Conservation (phyloP, 441 rosid species). For the Gossypium gossypioides region DNA sequence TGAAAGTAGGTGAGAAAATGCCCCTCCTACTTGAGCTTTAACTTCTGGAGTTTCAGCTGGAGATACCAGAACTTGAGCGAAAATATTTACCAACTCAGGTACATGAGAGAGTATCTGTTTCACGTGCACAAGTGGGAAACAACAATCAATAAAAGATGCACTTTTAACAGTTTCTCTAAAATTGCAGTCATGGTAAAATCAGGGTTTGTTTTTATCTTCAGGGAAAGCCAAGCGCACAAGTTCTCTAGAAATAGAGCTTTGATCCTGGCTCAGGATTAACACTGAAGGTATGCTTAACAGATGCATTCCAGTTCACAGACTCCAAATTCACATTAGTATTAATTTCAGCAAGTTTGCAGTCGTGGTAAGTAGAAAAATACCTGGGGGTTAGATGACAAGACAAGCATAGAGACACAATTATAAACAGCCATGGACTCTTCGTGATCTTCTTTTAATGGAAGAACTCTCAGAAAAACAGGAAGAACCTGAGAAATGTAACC, state of each 20-base stretch:
- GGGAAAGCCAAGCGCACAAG: not conserved
- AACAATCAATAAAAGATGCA: constrained; percentile 8
- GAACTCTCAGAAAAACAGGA: constrained; percentile 77
- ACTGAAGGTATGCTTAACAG: not conserved
- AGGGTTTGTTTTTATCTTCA: not conserved
- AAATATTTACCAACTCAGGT: constrained; percentile 76
- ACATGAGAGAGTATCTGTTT: constrained; percentile 67
- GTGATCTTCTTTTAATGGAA: constrained; percentile 91
- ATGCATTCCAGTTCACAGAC: not conserved
- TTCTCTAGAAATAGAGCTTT: not conserved
- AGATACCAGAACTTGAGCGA: constrained; percentile 80
- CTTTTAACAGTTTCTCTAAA: not conserved
- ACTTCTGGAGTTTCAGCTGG: constrained; percentile 77
- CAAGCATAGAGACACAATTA: constrained; percentile 70
- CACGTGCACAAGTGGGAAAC: not conserved
- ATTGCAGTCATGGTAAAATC: not conserved
- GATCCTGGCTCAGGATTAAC: not conserved
- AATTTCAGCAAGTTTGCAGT: not conserved
- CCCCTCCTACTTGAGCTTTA: constrained; percentile 73
- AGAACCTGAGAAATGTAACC: constrained; percentile 51
- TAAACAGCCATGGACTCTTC: constrained; percentile 92
- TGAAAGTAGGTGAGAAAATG: constrained; percentile 71
- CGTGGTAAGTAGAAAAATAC: constrained; percentile 21
- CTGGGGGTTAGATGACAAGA: constrained; percentile 77
- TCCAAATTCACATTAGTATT: not conserved